These are phyloP conservation scores for Colletotrichum acutatum DNA, from an alignment of 2,329 filamentous ascomycete species.

Conservation along the genomic window DNA sequence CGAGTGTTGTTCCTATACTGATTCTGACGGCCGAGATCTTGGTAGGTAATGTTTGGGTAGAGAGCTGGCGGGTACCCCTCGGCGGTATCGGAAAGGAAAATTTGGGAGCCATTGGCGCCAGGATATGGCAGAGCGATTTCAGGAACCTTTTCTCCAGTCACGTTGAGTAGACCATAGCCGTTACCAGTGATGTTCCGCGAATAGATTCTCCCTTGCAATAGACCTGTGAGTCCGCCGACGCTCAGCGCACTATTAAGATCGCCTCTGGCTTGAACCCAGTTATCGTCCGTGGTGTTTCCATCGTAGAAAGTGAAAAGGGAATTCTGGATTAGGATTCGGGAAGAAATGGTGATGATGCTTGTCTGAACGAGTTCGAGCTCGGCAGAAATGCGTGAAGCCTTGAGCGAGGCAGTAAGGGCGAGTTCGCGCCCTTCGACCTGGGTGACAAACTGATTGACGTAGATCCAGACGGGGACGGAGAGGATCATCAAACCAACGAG, in stretches of 20 bases:
- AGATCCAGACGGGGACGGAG: constrained; percentile 78
- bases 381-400: constrained; percentile 82
- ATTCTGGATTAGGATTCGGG: constrained; percentile 69
- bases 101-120: constrained; percentile 65
- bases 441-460: constrained; percentile 65
- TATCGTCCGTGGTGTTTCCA: constrained; percentile 64
- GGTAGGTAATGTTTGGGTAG: constrained; percentile 83
- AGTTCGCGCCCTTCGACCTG: constrained; percentile 70
- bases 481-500: constrained; percentile 81
- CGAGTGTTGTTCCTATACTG: constrained; percentile 52
- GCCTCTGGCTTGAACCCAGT: constrained; percentile 69
- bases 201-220: constrained; percentile 80
- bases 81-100: constrained; percentile 69
- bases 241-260: constrained; percentile 80
- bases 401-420: constrained; percentile 84
- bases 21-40: constrained; percentile 54
- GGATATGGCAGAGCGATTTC: constrained; percentile 71
- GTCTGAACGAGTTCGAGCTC: constrained; percentile 84
- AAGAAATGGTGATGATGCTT: constrained; percentile 77
- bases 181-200: constrained; percentile 73
- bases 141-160: constrained; percentile 63
- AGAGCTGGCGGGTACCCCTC: constrained; percentile 78
- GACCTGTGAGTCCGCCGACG: constrained; percentile 64
- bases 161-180: constrained; percentile 68
- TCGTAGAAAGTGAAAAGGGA: constrained; percentile 63